These are phyloP conservation scores for Xerocomus brunneocitrinus DNA, from an alignment of 768 basidiomycete species.

Conservation along the genomic window DNA sequence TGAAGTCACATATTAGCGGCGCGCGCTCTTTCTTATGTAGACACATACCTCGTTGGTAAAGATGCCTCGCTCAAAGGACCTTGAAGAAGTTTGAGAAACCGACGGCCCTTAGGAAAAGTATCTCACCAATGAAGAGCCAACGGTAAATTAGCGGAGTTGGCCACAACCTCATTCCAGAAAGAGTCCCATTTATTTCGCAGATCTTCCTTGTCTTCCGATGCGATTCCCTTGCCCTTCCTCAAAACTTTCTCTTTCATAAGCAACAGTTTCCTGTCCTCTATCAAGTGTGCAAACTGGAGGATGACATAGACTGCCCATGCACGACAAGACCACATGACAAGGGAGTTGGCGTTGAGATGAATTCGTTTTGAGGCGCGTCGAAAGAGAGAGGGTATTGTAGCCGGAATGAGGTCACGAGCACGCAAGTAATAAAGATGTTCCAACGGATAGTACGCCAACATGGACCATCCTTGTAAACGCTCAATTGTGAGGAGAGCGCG, in stretches of 20 bases:
- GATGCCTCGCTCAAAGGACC: slow-evolving; percentile 66
- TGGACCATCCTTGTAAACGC: slow-evolving; percentile 67
- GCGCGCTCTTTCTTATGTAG: neutral
- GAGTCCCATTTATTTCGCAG: slow-evolving; percentile 58
- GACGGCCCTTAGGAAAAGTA: neutral
- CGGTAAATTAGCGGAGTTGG: slow-evolving; percentile 76
- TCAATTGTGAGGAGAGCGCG: slow-evolving; percentile 69
- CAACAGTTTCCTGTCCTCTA: slow-evolving; percentile 62
- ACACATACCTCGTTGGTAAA: slow-evolving; percentile 59
- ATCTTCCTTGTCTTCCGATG: slow-evolving; percentile 51
- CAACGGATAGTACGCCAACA: slow-evolving; percentile 77
- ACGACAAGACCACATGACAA: slow-evolving; percentile 70
- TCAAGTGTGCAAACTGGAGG: slow-evolving; percentile 70
- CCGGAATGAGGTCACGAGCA: slow-evolving; percentile 56
- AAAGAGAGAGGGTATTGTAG: slow-evolving; percentile 44
- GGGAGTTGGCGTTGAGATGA: slow-evolving; percentile 40
- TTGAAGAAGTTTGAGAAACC: slow-evolving; percentile 23
- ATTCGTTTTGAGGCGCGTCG: slow-evolving; percentile 40
- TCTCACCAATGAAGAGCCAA: slow-evolving; percentile 79
- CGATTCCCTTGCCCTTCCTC: slow-evolving; percentile 52
- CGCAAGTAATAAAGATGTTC: slow-evolving; percentile 71
- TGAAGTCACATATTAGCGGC: slow-evolving; percentile 2
- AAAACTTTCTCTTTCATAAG: slow-evolving; percentile 50
- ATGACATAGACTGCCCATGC: slow-evolving; percentile 79
- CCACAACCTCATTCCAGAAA: slow-evolving; percentile 65